Conservation (phyloP, 441 rosid genomes). For the Capsella rubella region DNA sequence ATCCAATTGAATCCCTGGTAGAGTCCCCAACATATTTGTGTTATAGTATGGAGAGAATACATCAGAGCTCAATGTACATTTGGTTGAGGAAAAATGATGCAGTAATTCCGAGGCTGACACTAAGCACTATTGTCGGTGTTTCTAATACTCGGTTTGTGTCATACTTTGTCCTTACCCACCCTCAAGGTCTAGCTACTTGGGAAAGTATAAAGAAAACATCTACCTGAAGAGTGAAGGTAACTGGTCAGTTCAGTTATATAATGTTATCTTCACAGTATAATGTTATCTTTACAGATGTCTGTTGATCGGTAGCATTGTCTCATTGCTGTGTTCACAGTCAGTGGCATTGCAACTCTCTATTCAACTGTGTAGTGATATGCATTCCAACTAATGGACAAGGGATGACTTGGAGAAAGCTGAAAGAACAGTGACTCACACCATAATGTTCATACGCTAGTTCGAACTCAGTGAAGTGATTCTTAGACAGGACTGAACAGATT, state of each 20-base stretch:
- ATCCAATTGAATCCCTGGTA: constrained; percentile 56
- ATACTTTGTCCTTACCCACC: constrained; percentile 69
- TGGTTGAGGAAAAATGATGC: constrained; percentile 70
- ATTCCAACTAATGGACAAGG: constrained; percentile 12
- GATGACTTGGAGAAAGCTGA: constrained; percentile 4
- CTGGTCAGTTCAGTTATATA: constrained; percentile 5
- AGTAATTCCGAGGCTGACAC: constrained; percentile 61
- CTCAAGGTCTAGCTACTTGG: constrained; percentile 76
- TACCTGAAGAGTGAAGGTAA: constrained; percentile 34
- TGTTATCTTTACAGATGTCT: not conserved
- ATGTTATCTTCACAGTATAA: not conserved
- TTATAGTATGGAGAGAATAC: constrained; percentile 71
- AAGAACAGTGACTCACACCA: constrained; percentile 21
- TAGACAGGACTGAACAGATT: constrained; percentile 1
- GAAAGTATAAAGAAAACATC: constrained; percentile 56
- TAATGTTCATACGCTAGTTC: not conserved
- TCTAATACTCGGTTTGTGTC: constrained; percentile 58
- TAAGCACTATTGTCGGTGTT: constrained; percentile 70
- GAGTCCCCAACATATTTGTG: constrained; percentile 72
- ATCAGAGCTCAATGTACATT: constrained; percentile 64
- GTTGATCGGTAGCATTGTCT: not conserved
- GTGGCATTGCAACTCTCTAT: not conserved
- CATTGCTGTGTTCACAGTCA: not conserved
- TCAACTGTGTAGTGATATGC: constrained; percentile 12
- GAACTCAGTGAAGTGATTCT: not conserved